Conservation (phyloP, 2,329 filamentous ascomycete genomes). For the Epichloe sp. region DNA sequence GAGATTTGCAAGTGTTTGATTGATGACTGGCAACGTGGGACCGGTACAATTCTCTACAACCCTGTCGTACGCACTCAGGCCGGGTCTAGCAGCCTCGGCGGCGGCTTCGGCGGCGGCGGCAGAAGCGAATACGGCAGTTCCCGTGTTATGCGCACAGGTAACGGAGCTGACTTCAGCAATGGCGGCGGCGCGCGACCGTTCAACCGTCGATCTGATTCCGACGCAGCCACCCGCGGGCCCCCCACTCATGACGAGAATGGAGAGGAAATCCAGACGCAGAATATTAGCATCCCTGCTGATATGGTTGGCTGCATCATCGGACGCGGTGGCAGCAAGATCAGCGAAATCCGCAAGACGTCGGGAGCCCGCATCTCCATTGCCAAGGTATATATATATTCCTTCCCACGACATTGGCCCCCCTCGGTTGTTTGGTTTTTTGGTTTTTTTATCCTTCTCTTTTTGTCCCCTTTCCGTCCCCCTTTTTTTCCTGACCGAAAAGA, state of each 20-base stretch:
- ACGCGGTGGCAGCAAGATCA: conserved; percentile 89
- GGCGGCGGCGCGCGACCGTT: conserved; percentile 50
- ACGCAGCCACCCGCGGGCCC: conserved; percentile 65
- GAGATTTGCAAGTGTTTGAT: conserved; percentile 98
- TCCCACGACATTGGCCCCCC: not conserved
- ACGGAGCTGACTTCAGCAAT: conserved; percentile 95
- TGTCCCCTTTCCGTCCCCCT: not conserved
- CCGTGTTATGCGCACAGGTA: conserved; percentile 87
- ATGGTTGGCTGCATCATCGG: conserved; percentile 99
- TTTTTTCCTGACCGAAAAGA: not conserved
- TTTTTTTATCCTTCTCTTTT: not conserved
- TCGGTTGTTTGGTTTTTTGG: too few species aligned
- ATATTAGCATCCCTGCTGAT: conserved; percentile 98
- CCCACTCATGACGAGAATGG: conserved; percentile 91
- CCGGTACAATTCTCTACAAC: conserved; percentile 95
- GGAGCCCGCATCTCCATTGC: conserved; percentile 96
- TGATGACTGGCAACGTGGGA: conserved; percentile 94
- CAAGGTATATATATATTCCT: conserved; percentile 42
- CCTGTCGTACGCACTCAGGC: conserved; percentile 78
- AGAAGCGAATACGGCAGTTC: conserved; percentile 43
- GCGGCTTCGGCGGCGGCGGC: conserved; percentile 20
- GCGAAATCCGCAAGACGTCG: conserved; percentile 93
- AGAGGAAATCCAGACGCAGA: conserved; percentile 95
- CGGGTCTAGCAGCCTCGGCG: conserved; percentile 32
- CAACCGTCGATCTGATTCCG: conserved; percentile 70